Conservation (phyloP, 2,329 filamentous ascomycete genomes). For the Fusarium udum region DNA sequence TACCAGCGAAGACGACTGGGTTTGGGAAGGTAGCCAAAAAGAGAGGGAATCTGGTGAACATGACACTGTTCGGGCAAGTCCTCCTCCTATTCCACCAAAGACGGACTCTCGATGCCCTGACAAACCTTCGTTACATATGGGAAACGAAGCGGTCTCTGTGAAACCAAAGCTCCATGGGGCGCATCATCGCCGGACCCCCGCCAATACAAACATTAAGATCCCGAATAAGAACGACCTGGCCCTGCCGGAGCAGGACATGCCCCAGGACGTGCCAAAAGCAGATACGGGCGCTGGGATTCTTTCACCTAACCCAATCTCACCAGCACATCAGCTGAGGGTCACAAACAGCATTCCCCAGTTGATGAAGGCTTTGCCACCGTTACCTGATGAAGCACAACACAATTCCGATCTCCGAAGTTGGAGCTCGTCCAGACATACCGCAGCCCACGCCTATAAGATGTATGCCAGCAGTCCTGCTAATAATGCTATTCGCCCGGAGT, state of each 20-base stretch:
- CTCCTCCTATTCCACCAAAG: neutral
- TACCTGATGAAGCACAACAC: constrained; percentile 48
- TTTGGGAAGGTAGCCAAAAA: constrained; percentile 8
- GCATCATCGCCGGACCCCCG: constrained; percentile 43
- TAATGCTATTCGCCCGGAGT: neutral
- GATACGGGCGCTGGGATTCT: constrained; percentile 48
- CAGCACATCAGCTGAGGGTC: constrained; percentile 54
- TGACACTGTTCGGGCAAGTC: neutral
- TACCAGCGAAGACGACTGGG: constrained; percentile 37
- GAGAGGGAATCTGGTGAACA: neutral
- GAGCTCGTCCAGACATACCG: neutral
- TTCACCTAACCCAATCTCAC: constrained; percentile 60
- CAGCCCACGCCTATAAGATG: constrained; percentile 16
- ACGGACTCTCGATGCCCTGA: neutral
- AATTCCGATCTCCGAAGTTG: neutral
- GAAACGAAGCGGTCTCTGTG: neutral
- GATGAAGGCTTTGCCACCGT: constrained; percentile 62
- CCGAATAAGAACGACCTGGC: neutral
- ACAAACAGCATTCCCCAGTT: constrained; percentile 61
- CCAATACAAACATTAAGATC: constrained; percentile 36
- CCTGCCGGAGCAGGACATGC: neutral
- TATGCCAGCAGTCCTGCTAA: constrained; percentile 19
- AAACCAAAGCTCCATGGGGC: neutral
- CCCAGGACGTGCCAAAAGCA: neutral
- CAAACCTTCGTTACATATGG: neutral